Base-by-base conservation (phyloP, 2,329 filamentous ascomycete genomes). In the Phialemoniopsis sp. region DNA sequence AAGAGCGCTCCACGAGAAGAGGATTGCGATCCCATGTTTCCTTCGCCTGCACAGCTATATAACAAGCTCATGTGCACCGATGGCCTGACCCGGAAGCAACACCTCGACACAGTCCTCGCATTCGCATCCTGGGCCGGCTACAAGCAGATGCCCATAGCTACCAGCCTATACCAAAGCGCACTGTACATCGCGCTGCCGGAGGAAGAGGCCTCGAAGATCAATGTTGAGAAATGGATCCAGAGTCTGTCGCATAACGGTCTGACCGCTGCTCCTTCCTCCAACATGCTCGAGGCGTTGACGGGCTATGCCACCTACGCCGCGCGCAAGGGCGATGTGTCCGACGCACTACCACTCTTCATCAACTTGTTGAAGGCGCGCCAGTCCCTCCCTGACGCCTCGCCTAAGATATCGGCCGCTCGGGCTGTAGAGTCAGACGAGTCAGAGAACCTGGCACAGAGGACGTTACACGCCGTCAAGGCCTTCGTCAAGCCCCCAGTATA, bases 61-160 rank as follows among this genome's bases (percentile, higher is more conserved):
- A 76, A 86, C 62, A 86, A 86, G 54, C 81, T 96, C 36, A 64
- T 96, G 39, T 88, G 82, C 7, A 91, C 87, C 0, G 75, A 76
- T 39, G 91, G 91, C 2, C 87, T 97, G 52, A 83, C 78, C 1
- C 73, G 78, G n/a, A 74, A 80, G 41, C 89, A 97, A 60, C 82
- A 81, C 52, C 70, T 96, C 37, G 82, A 91, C 42, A 89, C 90
- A 4, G 85, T 87, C 4, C 66, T 95, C 32, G 84, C 83, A 2
- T 95, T 90, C 57, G 91, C 85, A 3, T 84, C 87, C 39, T 96
- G 87, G 78, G 72, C 95, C 30, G 86, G 89, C 48, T 91, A 80
- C 64, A 91, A 90, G 63, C 72, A 78, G 2, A 59, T 80, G 18
- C 63, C 72, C 2, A 77, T 80, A 4, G 81, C 78, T 0, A 83